Evolutionary conservation across 2,329 filamentous ascomycete species (phyloP).

Genomic region (Penicillium capsulatum): DNA sequence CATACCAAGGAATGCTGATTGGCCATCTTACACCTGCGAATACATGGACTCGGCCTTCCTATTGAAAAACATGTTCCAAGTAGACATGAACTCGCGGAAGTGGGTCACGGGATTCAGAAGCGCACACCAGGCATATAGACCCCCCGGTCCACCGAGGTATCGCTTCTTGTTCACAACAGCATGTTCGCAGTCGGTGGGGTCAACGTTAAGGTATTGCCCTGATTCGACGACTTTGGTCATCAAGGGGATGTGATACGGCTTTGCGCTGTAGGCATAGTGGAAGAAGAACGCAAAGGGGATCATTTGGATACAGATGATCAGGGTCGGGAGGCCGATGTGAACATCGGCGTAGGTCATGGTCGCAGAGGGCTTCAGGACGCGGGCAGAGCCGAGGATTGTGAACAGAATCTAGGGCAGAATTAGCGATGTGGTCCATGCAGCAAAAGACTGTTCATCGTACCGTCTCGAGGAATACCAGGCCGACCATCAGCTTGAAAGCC

Average conservation of each 20-base stretch:
- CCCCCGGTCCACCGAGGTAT: slow-evolving; percentile 15
- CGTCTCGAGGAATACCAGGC: slow-evolving; percentile 27
- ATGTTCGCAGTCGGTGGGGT: not conserved
- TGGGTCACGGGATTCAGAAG: slow-evolving; percentile 10
- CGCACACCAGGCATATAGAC: slow-evolving; percentile 11
- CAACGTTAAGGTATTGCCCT: slow-evolving; percentile 7
- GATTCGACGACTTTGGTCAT: not conserved
- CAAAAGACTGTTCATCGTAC: slow-evolving; percentile 10
- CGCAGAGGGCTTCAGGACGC: slow-evolving; percentile 18
- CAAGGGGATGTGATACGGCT: slow-evolving; percentile 16
- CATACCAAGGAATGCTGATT: too few species aligned
- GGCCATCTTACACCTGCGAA: not conserved
- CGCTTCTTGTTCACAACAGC: not conserved
- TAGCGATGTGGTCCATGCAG: slow-evolving; percentile 9
- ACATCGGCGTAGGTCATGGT: slow-evolving; percentile 30
- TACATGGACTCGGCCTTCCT: not conserved
- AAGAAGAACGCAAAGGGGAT: slow-evolving; percentile 31
- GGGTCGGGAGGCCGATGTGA: slow-evolving; percentile 28
- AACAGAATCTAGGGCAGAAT: slow-evolving; percentile 25
- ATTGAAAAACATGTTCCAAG: slow-evolving; percentile 5
- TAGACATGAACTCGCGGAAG: slow-evolving; percentile 8
- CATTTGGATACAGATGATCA: slow-evolving; percentile 33
- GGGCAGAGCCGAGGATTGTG: slow-evolving; percentile 24
- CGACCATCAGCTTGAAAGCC: slow-evolving; percentile 36
- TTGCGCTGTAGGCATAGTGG: slow-evolving; percentile 28